Percentiles rank a stretch among this genome's conserved stretches.
These are phyloP conservation scores for Colletotrichum siamense DNA, from an alignment of 2,329 filamentous ascomycete species.

Conservation along the genomic window DNA sequence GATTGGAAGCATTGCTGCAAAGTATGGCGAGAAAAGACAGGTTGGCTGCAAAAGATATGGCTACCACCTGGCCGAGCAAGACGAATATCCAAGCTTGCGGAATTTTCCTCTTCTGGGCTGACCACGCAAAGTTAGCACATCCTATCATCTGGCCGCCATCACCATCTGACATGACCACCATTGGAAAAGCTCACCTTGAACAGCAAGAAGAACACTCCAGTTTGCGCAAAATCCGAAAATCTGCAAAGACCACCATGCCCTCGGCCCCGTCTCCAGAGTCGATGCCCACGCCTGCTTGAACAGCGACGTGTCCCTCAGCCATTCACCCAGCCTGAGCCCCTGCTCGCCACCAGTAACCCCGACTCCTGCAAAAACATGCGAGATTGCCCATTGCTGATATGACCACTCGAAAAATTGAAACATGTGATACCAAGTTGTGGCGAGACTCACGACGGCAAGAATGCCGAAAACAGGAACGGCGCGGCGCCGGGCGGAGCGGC, in stretches of 20 bases:
- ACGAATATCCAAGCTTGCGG: conserved; percentile 28
- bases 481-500: not conserved
- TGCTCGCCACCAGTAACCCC: not conserved
- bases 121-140: no score
- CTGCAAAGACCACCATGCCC: conserved; percentile 32
- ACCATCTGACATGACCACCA: not conserved
- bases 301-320: conserved; percentile 30
- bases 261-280: conserved; percentile 24
- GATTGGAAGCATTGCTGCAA: not conserved
- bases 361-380: not conserved
- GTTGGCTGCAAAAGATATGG: conserved; percentile 31
- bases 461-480: conserved; percentile 23
- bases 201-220: conserved; percentile 31
- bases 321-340: conserved; percentile 24
- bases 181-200: conserved; percentile 22
- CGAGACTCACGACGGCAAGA: conserved; percentile 29
- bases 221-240: conserved; percentile 31
- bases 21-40: conserved; percentile 30
- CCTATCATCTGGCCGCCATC: not conserved
- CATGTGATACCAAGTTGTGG: conserved; percentile 31
- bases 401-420: conserved; percentile 30
- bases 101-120: conserved; percentile 24
- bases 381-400: conserved; percentile 19
- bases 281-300: conserved; percentile 33
- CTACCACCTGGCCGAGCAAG: conserved; percentile 30